Conservation (phyloP, 2,329 filamentous ascomycete genomes). For the Camillea tinctor region DNA sequence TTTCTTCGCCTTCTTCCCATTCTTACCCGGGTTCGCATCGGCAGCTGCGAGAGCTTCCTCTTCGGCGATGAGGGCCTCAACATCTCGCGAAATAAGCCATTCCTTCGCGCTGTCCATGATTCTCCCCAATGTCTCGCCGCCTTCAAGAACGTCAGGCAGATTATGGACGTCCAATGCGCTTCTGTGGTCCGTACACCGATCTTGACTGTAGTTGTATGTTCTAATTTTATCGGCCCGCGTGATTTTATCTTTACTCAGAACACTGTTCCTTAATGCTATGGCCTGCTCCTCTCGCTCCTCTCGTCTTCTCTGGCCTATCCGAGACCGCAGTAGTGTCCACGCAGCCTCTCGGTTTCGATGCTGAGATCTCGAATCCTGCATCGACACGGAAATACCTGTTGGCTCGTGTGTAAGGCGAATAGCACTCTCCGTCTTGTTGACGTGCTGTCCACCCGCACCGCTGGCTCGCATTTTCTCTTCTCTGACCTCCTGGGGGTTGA, state of each 20-base stretch:
- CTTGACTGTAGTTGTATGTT: slow-evolving; percentile 77
- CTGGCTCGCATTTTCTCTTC: slow-evolving; percentile 88
- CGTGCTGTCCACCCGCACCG: slow-evolving; percentile 93
- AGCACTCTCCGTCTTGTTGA: slow-evolving; percentile 97
- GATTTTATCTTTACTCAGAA: slow-evolving; percentile 76
- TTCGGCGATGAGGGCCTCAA: slow-evolving; percentile 66
- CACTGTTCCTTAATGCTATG: slow-evolving; percentile 69
- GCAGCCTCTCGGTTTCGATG: slow-evolving; percentile 84
- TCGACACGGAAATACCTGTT: slow-evolving; percentile 80
- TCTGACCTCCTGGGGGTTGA: slow-evolving; percentile 78
- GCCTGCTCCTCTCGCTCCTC: slow-evolving; percentile 84
- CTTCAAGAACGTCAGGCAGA: slow-evolving; percentile 75
- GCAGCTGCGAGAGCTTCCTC: slow-evolving; percentile 52
- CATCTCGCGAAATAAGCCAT: slow-evolving; percentile 75
- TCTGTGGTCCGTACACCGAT: slow-evolving; percentile 85
- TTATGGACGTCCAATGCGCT: slow-evolving; percentile 78
- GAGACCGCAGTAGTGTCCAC: slow-evolving; percentile 80
- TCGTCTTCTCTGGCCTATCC: slow-evolving; percentile 74
- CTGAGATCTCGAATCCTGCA: slow-evolving; percentile 92
- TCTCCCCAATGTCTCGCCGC: slow-evolving; percentile 67
- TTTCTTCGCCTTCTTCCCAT: slow-evolving; percentile 25
- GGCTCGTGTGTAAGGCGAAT: slow-evolving; percentile 89
- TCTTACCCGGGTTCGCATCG: slow-evolving; percentile 23
- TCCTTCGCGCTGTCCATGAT: slow-evolving; percentile 75
- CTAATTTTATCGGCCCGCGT: slow-evolving; percentile 91